Base-by-base conservation (phyloP, 495 filamentous ascomycete species). In the Mycothermus thermophilus region DNA sequence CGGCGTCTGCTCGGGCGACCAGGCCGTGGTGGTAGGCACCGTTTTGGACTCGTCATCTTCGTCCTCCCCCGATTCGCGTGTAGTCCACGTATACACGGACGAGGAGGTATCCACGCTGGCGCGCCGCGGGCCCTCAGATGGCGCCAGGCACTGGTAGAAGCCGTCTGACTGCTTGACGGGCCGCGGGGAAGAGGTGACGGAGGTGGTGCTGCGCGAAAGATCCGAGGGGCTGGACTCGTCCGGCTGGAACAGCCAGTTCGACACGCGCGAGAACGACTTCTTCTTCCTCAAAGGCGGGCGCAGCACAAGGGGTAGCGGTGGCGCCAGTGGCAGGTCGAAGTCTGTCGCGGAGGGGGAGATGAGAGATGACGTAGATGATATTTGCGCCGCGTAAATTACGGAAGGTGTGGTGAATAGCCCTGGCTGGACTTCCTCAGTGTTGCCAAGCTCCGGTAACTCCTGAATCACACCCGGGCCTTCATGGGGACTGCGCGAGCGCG, bases 241-340 rank as follows among this genome's bases (percentile, higher is more conserved):
- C 35, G 16, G 60, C 57, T 44, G 29, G 47, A 69, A 67, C 5
- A 74, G 55, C 70, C 69, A 74, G 40, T 50, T 61, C 15, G 69
- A 71, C 16, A 74, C 65, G 32, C 64, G 54, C 1, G 66, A 67
- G 44, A 72, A 71, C 14, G 66, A 71, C 40, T 72, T 72, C 59
- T 71, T 72, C 50, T 72, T 72, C 21, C 69, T 52, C 24, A 67
- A 47, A 8, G 64, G 63, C 11, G 60, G 60, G 24, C 64, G 59
- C 4, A 70, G 57, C 16, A 68, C 57, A 11, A 71, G 58, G 0
- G 66, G 66, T 3, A 71, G 58, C 5, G 70, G 69, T 0, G 66
- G 69, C 1, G 66, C 64, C n/a, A 67, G 62, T 9, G 55, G 48
- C 5, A 56, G 42, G 9, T 55, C 55, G 32, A 58, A 43, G 17